These are phyloP conservation scores for Guyanaporus albipodus DNA, from an alignment of 768 basidiomycete species.

Conservation along the genomic window DNA sequence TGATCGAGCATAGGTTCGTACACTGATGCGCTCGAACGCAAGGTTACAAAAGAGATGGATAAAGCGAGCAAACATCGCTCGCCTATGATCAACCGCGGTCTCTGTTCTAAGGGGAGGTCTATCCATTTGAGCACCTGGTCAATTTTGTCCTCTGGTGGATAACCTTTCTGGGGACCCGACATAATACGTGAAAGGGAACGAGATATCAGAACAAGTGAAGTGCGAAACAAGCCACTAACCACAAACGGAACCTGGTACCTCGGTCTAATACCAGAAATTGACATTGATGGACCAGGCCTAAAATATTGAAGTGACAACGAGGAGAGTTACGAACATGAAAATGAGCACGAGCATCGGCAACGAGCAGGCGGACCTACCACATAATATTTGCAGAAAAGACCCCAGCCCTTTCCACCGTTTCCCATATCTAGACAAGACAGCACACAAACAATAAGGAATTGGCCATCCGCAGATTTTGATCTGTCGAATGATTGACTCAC, in stretches of 20 bases:
- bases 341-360: background rate
- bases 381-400: slow-evolving; percentile 78
- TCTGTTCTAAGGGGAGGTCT: slow-evolving; percentile 52
- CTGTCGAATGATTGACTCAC: slow-evolving; percentile 37
- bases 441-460: background rate
- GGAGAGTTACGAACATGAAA: background rate
- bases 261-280: slow-evolving; percentile 8
- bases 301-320: background rate
- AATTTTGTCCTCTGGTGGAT: slow-evolving; percentile 47
- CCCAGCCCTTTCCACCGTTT: slow-evolving; percentile 72
- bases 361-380: slow-evolving; percentile 56
- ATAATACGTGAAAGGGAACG: no score
- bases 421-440: slow-evolving; percentile 66
- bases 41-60: background rate
- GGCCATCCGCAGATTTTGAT: background rate
- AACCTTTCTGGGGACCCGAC: slow-evolving; percentile 1
- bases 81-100: slow-evolving; percentile 77
- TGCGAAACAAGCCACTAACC: slow-evolving; percentile 5
- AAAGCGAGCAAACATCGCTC: slow-evolving; percentile 4
- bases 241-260: slow-evolving; percentile 15
- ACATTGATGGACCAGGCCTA: slow-evolving; percentile 15
- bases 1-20: slow-evolving; percentile 86
- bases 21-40: slow-evolving; percentile 34
- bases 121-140: slow-evolving; percentile 74
- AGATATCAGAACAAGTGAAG: background rate